These are phyloP conservation scores for Steccherinum ochraceum DNA, from an alignment of 768 basidiomycete genomes.

Conservation along the genomic window DNA sequence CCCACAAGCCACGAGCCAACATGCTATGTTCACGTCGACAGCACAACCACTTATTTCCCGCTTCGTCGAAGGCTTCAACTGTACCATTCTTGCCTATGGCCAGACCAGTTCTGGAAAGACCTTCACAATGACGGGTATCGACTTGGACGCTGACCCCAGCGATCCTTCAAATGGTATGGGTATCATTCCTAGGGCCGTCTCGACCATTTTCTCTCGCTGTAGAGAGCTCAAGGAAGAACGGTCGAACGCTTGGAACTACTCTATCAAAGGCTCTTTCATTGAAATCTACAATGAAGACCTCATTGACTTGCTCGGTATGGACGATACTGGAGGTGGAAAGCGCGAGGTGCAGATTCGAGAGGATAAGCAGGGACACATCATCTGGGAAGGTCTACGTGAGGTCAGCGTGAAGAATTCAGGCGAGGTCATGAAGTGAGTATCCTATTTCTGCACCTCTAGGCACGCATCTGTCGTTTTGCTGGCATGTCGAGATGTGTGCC, in stretches of 20 bases:
- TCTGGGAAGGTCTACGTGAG: constrained; percentile 95
- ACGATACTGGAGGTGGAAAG: constrained; percentile 54
- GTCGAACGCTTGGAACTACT: constrained; percentile 68
- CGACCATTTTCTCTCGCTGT: constrained; percentile 76
- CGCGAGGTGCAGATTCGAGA: constrained; percentile 94
- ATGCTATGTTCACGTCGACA: constrained; percentile 79
- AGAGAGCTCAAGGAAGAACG: constrained; percentile 74
- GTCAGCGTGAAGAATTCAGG: constrained; percentile 74
- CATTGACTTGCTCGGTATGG: constrained; percentile 83
- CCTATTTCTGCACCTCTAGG: too few relatives aligned
- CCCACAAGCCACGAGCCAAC: constrained; percentile 77
- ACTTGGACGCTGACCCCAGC: constrained; percentile 82
- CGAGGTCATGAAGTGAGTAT: constrained; percentile 91
- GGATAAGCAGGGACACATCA: constrained; percentile 94
- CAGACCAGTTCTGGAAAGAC: constrained; percentile 97
- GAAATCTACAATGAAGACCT: constrained; percentile 99
- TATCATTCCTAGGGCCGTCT: constrained; percentile 91
- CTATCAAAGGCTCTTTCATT: constrained; percentile 86
- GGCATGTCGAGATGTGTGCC: background rate
- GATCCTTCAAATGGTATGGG: constrained; percentile 84
- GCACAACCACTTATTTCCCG: constrained; percentile 80
- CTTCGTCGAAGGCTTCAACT: constrained; percentile 93
- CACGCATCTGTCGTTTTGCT: background rate
- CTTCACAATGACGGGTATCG: constrained; percentile 95
- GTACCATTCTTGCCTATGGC: constrained; percentile 96